Percentiles rank a stretch among this genome's conserved stretches.
phyloP scores from a whole-genome alignment of 495 filamentous ascomycete genomes.

The Ramalina peruviana region DNA sequence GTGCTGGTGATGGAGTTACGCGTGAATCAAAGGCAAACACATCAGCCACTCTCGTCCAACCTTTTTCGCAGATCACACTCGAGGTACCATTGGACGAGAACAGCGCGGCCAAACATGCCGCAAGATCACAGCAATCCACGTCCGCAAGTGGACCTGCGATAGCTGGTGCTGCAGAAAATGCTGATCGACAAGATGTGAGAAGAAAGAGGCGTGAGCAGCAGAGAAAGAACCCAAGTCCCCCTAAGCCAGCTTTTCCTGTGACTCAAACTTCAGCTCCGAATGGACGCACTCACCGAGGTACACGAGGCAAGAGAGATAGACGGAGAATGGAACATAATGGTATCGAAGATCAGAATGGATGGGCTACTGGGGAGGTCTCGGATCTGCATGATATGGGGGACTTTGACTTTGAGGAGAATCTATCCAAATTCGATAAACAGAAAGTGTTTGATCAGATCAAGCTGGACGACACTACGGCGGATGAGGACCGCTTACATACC shows the following conservation, averaged over 20 bases:
- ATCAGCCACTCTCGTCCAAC: not conserved
- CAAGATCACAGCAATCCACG: not conserved
- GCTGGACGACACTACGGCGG: slow-evolving; percentile 73
- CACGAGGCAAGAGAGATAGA: not conserved
- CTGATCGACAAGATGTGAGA: not conserved
- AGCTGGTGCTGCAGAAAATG: not conserved
- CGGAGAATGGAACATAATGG: slow-evolving; percentile 21
- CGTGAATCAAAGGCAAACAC: no score
- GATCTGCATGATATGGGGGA: slow-evolving; percentile 93
- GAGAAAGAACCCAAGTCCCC: no score
- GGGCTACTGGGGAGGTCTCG: slow-evolving; percentile 92
- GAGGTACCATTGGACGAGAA: not conserved
- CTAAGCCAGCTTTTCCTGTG: no score
- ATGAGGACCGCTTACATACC: slow-evolving; percentile 75
- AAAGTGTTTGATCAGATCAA: slow-evolving; percentile 78
- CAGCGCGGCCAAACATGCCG: not conserved
- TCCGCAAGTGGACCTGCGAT: not conserved
- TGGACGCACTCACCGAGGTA: not conserved
- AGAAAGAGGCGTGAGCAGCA: no score
- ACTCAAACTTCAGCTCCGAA: not conserved
- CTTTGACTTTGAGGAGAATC: slow-evolving; percentile 78
- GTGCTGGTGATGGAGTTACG: no score
- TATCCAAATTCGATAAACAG: slow-evolving; percentile 89
- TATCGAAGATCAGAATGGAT: slow-evolving; percentile 61
- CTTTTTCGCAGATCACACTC: not conserved